Evolutionary conservation across 176 grass and related monocot species (phyloP), one percentile per base, ranked within the genome.

Genomic region (Elymus sibiricus): DNA sequence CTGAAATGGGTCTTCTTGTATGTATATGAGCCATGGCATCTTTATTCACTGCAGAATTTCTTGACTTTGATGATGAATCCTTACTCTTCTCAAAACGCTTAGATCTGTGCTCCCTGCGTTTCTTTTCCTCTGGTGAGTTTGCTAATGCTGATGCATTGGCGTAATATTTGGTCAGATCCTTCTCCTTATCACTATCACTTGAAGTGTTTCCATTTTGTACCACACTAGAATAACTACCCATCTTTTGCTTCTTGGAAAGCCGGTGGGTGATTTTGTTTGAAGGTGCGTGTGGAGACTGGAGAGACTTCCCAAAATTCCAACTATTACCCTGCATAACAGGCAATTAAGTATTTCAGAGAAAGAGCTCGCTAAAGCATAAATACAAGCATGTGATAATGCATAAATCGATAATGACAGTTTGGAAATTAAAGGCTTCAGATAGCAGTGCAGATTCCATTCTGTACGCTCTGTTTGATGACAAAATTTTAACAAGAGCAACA

Each of bases 141-240:
- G 91, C 91, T 81, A 95, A 26, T 82, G 93, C 65, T 12, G 84
- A 91, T 72, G 93, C 96, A 86, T 79, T 94, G 13, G 92, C 68
- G 84, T 92, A 92, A 87, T 92, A 92, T 89, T 92, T 95, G 17
- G 93, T 95, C 70, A 98, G 75, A 40, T 89, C 88, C 71, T 85
- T 88, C 65, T 98, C 91, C 82, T 98, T 94, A 64, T 98, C 93
- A 58, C 93, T 98, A 44, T 95, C 93, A 75, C 96, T 95, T 82
- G 90, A 98, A 87, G 78, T 87, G 49, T 92, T 86, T 25, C 83
- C 87, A 86, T 90, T 95, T 79, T 89, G 85, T 53, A 81, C 44
- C 87, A 78, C 46, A 84, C 51, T 92, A 84, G 76, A 83, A 70
- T 85, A 79, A 38, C 82, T 39, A 78, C 29, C 75, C 25, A 94